phyloP scores from a whole-genome alignment of 257 asterid species.

The Solanum corneliomulleri region DNA sequence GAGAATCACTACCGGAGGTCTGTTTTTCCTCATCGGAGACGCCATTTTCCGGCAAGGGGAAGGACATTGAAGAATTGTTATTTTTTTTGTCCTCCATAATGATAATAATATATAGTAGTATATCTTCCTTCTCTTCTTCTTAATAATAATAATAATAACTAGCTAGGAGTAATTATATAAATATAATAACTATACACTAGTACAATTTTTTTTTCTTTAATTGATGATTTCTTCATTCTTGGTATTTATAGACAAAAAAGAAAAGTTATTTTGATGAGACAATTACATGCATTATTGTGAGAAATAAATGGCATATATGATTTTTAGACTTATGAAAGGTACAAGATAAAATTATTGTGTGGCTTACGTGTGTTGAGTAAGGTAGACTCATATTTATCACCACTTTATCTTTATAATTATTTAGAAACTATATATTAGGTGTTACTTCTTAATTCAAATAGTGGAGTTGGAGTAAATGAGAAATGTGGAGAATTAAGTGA shows the following conservation, averaged over 20 bases:
- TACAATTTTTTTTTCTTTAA: not conserved
- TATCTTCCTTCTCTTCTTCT: not conserved
- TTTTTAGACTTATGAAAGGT: not conserved
- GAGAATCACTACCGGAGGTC: not conserved
- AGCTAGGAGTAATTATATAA: not conserved
- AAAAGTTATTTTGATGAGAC: not conserved
- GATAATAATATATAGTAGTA: not conserved
- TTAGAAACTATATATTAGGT: no score
- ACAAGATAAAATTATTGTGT: not conserved
- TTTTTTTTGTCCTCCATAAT: conserved; percentile 5
- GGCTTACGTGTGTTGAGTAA: not conserved
- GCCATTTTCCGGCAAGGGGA: conserved; percentile 23
- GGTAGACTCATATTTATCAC: not conserved
- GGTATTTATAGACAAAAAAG: not conserved
- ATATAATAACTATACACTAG: not conserved
- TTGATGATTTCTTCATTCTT: not conserved
- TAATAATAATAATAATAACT: no score
- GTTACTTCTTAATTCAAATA: no score
- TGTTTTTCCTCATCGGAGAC: conserved; percentile 14
- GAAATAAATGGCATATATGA: not conserved
- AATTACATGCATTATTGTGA: not conserved
- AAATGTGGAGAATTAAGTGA: no score
- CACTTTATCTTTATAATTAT: not conserved
- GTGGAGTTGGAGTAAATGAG: no score
- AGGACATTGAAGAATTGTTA: conserved; percentile 4